Base-by-base conservation (phyloP, 805 yeast genomes). In the Pichia exigua region DNA sequence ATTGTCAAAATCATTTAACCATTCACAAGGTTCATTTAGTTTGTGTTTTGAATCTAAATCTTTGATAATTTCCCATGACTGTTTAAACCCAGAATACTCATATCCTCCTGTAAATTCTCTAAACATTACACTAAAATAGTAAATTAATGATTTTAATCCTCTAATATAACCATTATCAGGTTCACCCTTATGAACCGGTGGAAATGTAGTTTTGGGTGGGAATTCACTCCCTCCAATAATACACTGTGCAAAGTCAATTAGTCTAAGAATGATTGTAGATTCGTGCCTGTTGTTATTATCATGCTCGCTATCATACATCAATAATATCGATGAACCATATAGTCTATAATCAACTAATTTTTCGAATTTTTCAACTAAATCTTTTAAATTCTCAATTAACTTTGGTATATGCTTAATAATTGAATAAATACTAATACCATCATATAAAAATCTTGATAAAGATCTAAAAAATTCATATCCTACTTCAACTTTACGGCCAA, bases 231-330 rank as follows among this genome's bases (percentile, higher is more conserved):
- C 83, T 3, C 81, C 81, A 32, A 89, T 85, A 17, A 89, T 84
- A 61, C 95, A 86, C 64, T 91, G 96, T 1, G 98, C 98, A 74
- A 94, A 94, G 69, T 94, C 99, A 59, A 94, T 94, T 50, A 95
- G 77, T 56, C 90, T 80, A n/a, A 90, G 81, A 54, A 68, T 61
- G 18, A 68, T 32, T 2, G 68, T 61, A 5, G 64, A 58, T 12
- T 55, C 56, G 20, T 44, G 44, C 10, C 28, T 24, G 7, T 50
- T 46, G 10, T 54, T 47, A 12, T 45, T 50, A 39, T 60, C 63
- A 2, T 51, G 61, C 4, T 68, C 73, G 13, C 90, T 95, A 63
- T 94, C 98, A 66, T 92, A 92, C 83, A 94, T 88, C 58, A 94
- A 73, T 58, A 94, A 72, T 52, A 94, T 72, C 8, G 95, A 85